Percentiles rank a stretch among this genome's conserved stretches.
Conservation (phyloP, 352 stramenopile genomes). For the Globisporangium takayamanum region DNA sequence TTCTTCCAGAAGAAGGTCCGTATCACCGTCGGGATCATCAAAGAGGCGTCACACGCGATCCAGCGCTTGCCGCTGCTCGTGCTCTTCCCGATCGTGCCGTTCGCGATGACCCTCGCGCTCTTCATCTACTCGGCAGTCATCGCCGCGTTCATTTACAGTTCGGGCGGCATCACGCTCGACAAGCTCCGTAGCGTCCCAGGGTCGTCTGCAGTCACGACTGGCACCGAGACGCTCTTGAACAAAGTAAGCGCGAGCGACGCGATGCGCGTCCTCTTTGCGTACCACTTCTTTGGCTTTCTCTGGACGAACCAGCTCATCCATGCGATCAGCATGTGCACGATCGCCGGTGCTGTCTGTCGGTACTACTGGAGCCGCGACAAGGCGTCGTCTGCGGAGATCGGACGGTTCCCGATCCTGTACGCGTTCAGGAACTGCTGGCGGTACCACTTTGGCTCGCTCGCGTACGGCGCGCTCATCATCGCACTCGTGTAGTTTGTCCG, state of each 20-base stretch:
- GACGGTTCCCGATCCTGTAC: conserved; percentile 47
- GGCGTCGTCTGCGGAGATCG: conserved; percentile 41
- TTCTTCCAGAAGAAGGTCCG: conserved; percentile 83
- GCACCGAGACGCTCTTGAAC: conserved; percentile 22
- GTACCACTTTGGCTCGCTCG: conserved; percentile 95
- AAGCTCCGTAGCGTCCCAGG: conserved; percentile 14
- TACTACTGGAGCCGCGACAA: conserved; percentile 93
- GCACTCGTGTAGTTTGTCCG: conserved; percentile 95
- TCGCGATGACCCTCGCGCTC: conserved; percentile 50
- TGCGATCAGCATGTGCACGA: conserved; percentile 92
- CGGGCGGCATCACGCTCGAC: conserved; percentile 33
- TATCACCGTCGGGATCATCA: conserved; percentile 68
- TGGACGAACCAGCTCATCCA: conserved; percentile 96
- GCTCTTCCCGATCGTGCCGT: conserved; percentile 60
- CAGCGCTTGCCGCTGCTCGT: conserved; percentile 53
- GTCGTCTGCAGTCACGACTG: conserved; percentile 10
- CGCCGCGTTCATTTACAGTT: conserved; percentile 67
- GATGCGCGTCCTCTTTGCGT: conserved; percentile 68
- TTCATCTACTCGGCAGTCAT: conserved; percentile 62
- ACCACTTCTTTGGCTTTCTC: conserved; percentile 93
- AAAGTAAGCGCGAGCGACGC: conserved; percentile 44
- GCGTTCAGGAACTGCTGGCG: conserved; percentile 77
- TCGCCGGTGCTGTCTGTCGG: conserved; percentile 86
- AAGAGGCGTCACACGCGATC: conserved; percentile 63
- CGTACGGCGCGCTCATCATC: conserved; percentile 95